phyloP scores from a whole-genome alignment of 2,329 filamentous ascomycete species.

The Botryotinia calthae region DNA sequence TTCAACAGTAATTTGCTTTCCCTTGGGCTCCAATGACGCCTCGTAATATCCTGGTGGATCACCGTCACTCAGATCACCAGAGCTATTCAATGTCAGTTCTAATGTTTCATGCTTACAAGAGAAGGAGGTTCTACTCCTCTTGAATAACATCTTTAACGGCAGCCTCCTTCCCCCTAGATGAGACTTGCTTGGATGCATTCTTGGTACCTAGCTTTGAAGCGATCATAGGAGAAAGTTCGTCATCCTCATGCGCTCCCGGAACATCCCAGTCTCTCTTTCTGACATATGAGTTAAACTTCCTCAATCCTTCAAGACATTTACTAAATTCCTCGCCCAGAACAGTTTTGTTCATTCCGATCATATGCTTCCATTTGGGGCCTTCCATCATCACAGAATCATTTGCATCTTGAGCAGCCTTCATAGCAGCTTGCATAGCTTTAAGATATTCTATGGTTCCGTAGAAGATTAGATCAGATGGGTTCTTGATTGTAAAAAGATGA shows the following conservation, averaged over 20 bases:
- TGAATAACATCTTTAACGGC: background rate
- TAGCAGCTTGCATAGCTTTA: background rate
- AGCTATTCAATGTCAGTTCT: conserved; percentile 4
- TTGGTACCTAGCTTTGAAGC: background rate
- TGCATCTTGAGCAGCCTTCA: background rate
- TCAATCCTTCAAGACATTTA: background rate
- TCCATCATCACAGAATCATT: conserved; percentile 5
- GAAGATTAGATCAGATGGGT: background rate
- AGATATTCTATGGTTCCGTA: conserved; percentile 13
- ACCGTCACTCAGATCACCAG: background rate
- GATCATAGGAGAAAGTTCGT: background rate
- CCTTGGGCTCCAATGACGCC: background rate
- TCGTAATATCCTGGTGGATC: background rate
- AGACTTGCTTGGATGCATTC: background rate
- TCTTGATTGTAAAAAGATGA: conserved; percentile 2
- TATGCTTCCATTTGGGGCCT: background rate
- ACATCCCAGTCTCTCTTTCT: conserved; percentile 19
- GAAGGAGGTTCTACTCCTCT: background rate
- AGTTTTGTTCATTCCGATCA: background rate
- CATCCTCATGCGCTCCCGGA: background rate
- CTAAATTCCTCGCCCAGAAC: conserved; percentile 3
- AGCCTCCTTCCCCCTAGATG: background rate
- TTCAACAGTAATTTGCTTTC: background rate
- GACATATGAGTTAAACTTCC: conserved; percentile 2
- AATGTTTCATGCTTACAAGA: background rate